Evolutionary conservation across 768 basidiomycete species (phyloP).

Genomic region (Podaxis carcinomalis): DNA sequence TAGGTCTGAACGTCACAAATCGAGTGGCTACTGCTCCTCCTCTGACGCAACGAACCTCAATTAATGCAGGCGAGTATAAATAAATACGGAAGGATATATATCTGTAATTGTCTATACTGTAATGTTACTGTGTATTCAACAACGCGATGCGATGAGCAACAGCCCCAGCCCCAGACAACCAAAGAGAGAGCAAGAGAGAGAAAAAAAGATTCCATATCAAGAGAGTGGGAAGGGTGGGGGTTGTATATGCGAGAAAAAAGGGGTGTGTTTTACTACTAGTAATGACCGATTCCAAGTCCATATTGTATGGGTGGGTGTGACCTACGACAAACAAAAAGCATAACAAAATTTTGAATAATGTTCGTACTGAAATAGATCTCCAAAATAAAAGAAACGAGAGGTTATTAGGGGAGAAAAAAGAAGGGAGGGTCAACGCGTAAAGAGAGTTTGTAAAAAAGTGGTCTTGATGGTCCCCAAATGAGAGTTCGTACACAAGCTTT

Average conservation of each 20-base stretch:
- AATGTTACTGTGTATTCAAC: not conserved
- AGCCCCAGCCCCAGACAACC: not conserved
- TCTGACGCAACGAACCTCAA: not conserved
- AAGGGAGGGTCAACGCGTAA: slow-evolving; percentile 4
- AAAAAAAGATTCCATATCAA: not conserved
- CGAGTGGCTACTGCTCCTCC: not conserved
- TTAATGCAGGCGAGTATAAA: not conserved
- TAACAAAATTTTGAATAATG: not conserved
- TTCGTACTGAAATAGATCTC: slow-evolving; percentile 2
- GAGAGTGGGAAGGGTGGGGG: not conserved
- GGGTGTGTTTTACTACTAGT: not conserved
- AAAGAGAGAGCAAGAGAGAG: not conserved
- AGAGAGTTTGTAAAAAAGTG: not conserved
- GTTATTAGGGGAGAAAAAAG: not conserved
- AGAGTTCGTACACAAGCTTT: not conserved
- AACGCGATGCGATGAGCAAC: not conserved
- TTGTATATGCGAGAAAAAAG: not conserved
- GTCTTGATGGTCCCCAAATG: slow-evolving; percentile 5
- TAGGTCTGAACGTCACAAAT: not conserved
- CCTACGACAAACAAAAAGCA: not conserved
- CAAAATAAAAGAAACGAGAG: not conserved
- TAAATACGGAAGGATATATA: not conserved
- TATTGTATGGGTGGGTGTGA: not conserved
- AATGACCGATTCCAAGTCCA: slow-evolving; percentile 1
- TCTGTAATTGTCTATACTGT: not conserved